Base-by-base conservation (phyloP, 768 basidiomycete genomes). In the Auricularia sp. region DNA sequence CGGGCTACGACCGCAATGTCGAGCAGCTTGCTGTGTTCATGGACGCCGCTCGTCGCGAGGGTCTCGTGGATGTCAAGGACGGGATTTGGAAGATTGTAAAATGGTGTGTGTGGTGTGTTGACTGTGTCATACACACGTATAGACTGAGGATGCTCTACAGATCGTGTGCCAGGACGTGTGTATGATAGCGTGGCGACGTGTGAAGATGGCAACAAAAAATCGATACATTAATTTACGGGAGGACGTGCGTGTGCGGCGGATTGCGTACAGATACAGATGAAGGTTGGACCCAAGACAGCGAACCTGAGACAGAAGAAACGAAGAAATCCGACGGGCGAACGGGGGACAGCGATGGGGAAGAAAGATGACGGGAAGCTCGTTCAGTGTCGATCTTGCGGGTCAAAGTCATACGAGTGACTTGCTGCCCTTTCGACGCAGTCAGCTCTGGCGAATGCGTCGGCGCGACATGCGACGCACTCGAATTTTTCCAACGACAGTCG, bases 21-120 rank as follows among this genome's bases (percentile, higher is more conserved):
- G 92, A 94, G 34, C 91, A 97, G 72, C 81, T 97, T 3, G 83
- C 77, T 2, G 77, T 72, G 45, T 92, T 96, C 69, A 83, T 97
- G 84, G 89, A 94, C 70, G 87, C 88, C 33, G 87, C 92, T 45
- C 81, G 84, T 67, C 78, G 85, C 64, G 91, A 95, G 71, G 91
- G 89, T 0, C 75, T 91, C 18, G 87, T 96, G 33, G 79, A 80
- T 0, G 82, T 82, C 47, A 82, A 81, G 64, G 88, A 89, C 66
- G 89, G 89, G 1, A 75, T 86, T 71, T 92, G 89, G 90, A 86
- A 75, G 70, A 70, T 87, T 45, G 54, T 65, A 29, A 65, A 65
- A 37, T 42, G 39, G 36, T 45, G 33, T 14, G 64, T 18, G 21
- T 51, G 11, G 47, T 21, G 6, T 18, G 47, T 3, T 18, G 18